phyloP scores from a whole-genome alignment of 371 early-diverging fungal species.

The Globomyces sp. region DNA sequence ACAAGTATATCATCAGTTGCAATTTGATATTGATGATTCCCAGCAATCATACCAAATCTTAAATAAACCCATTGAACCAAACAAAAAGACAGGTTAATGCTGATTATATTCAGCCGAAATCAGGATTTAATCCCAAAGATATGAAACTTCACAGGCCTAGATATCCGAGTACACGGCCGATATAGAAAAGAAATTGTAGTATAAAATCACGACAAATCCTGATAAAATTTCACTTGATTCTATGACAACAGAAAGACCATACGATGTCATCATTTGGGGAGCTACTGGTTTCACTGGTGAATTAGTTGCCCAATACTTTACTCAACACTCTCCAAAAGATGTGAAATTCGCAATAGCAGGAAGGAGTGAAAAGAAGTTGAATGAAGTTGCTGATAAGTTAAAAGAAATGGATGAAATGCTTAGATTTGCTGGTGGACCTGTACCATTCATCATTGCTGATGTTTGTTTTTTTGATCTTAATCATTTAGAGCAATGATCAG shows the following conservation, averaged over 20 bases:
- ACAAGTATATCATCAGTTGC: too few relatives aligned
- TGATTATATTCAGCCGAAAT: too few relatives aligned
- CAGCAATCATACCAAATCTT: too few relatives aligned
- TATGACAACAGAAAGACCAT: conserved; percentile 3
- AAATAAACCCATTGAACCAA: too few relatives aligned
- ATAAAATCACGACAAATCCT: too few relatives aligned
- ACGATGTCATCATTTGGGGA: conserved; percentile 66
- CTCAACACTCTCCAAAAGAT: conserved; percentile 23
- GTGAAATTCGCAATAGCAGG: conserved; percentile 65
- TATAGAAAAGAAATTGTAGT: too few relatives aligned
- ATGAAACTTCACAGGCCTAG: too few relatives aligned
- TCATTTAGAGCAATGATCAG: conserved; percentile 26
- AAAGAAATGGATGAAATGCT: conserved; percentile 14
- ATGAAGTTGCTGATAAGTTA: conserved; percentile 27
- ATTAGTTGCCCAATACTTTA: conserved; percentile 68
- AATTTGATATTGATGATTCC: too few relatives aligned
- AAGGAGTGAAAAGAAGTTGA: conserved; percentile 62
- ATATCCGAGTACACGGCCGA: too few relatives aligned
- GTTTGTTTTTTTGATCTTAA: conserved; percentile 18
- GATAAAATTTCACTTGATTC: too few relatives aligned
- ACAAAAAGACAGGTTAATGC: too few relatives aligned
- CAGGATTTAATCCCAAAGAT: too few relatives aligned
- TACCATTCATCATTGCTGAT: conserved; percentile 64
- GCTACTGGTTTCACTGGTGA: conserved; percentile 85
- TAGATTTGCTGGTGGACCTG: conserved; percentile 26